These are phyloP conservation scores for Gracilaria vermiculophylla DNA, from an alignment of 23 red algal species.

Conservation along the genomic window DNA sequence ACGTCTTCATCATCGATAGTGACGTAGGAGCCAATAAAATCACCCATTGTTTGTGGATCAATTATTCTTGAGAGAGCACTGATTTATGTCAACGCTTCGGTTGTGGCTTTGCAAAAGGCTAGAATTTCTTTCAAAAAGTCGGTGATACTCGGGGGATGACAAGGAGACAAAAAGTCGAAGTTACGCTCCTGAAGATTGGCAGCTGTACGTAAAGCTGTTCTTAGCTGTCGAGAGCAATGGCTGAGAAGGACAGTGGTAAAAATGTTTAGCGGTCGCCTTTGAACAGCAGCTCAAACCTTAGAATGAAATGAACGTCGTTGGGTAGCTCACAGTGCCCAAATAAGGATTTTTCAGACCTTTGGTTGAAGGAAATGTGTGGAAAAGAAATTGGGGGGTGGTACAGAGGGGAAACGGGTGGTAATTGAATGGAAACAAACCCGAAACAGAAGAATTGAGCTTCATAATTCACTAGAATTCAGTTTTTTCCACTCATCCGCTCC, in stretches of 20 bases:
- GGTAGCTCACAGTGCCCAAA: neutral
- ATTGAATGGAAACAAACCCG: neutral
- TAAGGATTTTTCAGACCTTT: neutral
- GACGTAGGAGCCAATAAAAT: constrained; percentile 27
- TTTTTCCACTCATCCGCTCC: too few relatives aligned
- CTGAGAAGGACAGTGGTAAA: too few relatives aligned
- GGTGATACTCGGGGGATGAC: too few relatives aligned
- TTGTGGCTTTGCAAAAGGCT: too few relatives aligned
- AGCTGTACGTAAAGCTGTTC: too few relatives aligned
- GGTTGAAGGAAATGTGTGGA: neutral
- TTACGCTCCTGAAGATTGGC: too few relatives aligned
- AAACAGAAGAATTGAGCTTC: neutral
- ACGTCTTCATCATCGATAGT: constrained; percentile 23
- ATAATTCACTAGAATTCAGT: too few relatives aligned
- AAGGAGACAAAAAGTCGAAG: too few relatives aligned
- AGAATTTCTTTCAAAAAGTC: too few relatives aligned
- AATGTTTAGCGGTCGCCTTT: too few relatives aligned
- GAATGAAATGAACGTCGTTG: neutral
- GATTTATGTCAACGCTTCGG: neutral
- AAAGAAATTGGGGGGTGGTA: neutral
- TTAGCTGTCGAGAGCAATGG: too few relatives aligned
- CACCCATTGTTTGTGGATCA: neutral
- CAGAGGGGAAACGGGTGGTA: neutral
- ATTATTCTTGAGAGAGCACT: neutral
- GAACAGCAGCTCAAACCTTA: too few relatives aligned